phyloP scores from a whole-genome alignment of 805 yeast genomes.

The Monosporozyma solicola region DNA sequence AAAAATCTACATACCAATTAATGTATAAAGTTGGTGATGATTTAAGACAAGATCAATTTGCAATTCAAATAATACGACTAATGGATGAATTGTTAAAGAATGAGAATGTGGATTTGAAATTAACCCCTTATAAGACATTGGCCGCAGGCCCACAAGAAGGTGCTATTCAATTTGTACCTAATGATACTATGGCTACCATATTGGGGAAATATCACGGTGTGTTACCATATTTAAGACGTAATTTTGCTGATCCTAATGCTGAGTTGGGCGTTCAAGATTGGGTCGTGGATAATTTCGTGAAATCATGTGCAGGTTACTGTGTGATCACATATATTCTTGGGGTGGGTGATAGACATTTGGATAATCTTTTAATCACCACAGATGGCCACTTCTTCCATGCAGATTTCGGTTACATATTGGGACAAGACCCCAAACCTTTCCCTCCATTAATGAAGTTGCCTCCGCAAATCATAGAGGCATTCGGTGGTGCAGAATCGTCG shows the following conservation, averaged over 20 bases:
- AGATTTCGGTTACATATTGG: slow-evolving; percentile 93
- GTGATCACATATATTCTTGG: slow-evolving; percentile 91
- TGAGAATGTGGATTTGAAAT: slow-evolving; percentile 80
- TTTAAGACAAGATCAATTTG: slow-evolving; percentile 90
- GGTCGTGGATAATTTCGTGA: slow-evolving; percentile 88
- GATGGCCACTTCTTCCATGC: slow-evolving; percentile 95
- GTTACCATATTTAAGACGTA: slow-evolving; percentile 59
- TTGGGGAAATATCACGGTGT: slow-evolving; percentile 69
- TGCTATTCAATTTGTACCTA: slow-evolving; percentile 88
- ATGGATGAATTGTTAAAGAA: slow-evolving; percentile 84
- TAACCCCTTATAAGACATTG: slow-evolving; percentile 82
- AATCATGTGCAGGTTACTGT: slow-evolving; percentile 96
- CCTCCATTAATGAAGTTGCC: slow-evolving; percentile 98
- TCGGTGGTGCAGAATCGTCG: slow-evolving; percentile 87
- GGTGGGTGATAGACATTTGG: slow-evolving; percentile 95
- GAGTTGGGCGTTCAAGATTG: slow-evolving; percentile 33
- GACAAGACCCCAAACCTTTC: slow-evolving; percentile 96
- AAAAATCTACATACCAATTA: slow-evolving; percentile 52
- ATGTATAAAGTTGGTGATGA: slow-evolving; percentile 96
- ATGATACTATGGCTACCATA: slow-evolving; percentile 77
- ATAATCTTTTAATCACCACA: slow-evolving; percentile 70
- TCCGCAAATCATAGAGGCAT: slow-evolving; percentile 92
- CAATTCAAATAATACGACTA: slow-evolving; percentile 82
- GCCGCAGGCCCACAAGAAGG: slow-evolving; percentile 92
- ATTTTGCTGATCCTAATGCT: slow-evolving; percentile 22